Evolutionary conservation across 1,139 yeast genomes (phyloP), one percentile per base, ranked within the genome.

Genomic region (Suhomyces taliae): DNA sequence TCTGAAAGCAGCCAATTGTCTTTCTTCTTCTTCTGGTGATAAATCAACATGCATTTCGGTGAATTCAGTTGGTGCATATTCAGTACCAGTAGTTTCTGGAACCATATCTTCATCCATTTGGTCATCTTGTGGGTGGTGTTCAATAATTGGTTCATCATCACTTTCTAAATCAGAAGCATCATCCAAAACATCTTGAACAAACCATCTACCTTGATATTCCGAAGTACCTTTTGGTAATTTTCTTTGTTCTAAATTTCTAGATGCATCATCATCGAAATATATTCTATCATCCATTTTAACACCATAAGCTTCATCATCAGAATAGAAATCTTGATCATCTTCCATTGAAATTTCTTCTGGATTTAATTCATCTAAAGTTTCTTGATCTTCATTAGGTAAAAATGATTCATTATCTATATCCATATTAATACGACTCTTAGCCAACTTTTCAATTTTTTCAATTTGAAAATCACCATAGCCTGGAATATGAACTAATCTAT

Each of bases 141-240:
- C 69, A 29, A 65, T 72, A 15, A 41, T 24, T 8, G 58, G 67
- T 11, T 73, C 78, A 10, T 66, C 77, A 1, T 65, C 79, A 29
- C 84, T 81, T 53, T 78, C 83, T 36, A 77, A 80, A 42, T 79
- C 82, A 33, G 79, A 80, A 58, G 72, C 73, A 14, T 67, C 71
- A 50, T 73, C 79, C 44, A 78, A 65, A 31, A 72, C 75, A 53
- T 75, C 80, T 49, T 75, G 95, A 43, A 90, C 71, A 57, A 87
- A 79, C 99, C 99, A 93, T 62, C 89, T 82, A 7, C 96, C 89
- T 69, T 93, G 99, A 64, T 91, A 91, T 49, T 87, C 96, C 0
- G 97, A 90, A 41, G 96, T 85, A 24, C 98, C 98, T 60, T 81
- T 81, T 15, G 98, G 98, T 31, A 89, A 72, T 58, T 74, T 62